Evolutionary conservation across 2,329 filamentous ascomycete genomes (phyloP).

Genomic region (Pseudocercospora eumusae): DNA sequence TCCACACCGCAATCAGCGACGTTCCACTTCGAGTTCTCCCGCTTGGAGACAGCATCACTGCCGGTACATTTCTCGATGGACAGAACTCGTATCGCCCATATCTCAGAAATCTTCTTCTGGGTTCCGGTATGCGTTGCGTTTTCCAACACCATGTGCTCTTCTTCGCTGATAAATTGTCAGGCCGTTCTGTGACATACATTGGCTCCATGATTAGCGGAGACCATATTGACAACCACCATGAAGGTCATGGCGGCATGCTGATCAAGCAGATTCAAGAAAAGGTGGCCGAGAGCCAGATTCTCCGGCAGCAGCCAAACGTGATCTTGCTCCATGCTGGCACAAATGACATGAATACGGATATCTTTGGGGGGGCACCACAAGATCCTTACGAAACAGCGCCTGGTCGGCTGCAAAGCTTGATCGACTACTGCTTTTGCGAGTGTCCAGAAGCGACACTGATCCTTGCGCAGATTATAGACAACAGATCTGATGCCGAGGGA

Average conservation of each 20-base stretch:
- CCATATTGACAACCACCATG: constrained; percentile 21
- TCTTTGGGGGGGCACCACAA: constrained; percentile 15
- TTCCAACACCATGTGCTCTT: too few relatives aligned
- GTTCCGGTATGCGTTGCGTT: constrained; percentile 13
- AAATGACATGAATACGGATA: too few relatives aligned
- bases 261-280: constrained; percentile 20
- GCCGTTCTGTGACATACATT: not conserved
- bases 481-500: constrained; percentile 16
- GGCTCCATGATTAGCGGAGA: constrained; percentile 17
- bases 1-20: not conserved
- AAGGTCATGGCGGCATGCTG: constrained; percentile 17
- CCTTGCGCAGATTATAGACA: constrained; percentile 42
- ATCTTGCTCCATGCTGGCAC: too few relatives aligned
- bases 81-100: constrained; percentile 19
- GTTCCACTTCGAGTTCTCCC: constrained; percentile 18
- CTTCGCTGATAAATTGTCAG: too few relatives aligned
- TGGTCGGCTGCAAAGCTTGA: constrained; percentile 36
- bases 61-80: constrained; percentile 11
- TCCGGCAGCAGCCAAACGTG: not conserved
- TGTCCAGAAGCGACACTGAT: constrained; percentile 41
- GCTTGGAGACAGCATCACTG: constrained; percentile 19
- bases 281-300: constrained; percentile 16
- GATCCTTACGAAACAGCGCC: constrained; percentile 37
- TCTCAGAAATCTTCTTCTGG: constrained; percentile 16
- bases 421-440: constrained; percentile 38